These are phyloP conservation scores for Crithidia brevicula DNA, from an alignment of 208 protist species.

Conservation along the genomic window DNA sequence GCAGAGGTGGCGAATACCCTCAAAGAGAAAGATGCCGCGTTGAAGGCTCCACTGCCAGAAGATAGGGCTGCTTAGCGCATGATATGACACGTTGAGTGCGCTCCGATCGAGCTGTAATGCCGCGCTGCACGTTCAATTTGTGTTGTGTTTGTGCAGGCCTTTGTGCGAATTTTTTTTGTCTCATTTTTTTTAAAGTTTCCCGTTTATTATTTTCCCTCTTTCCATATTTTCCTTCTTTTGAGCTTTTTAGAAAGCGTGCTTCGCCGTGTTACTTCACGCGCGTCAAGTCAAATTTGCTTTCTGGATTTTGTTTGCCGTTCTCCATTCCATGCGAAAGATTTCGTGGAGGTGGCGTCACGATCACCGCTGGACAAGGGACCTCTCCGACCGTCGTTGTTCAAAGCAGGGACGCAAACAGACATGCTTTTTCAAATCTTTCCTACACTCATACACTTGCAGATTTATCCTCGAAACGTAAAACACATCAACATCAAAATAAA, in stretches of 20 bases:
- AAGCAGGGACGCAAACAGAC: no score
- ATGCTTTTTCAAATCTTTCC: no score
- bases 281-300: not conserved
- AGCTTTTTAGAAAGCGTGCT: not conserved
- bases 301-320: not conserved
- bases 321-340: no score
- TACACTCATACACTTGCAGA: no score
- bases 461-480: no score
- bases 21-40: not conserved
- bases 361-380: no score
- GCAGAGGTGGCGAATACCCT: not conserved
- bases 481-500: no score
- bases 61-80: not conserved
- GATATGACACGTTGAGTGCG: not conserved
- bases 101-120: not conserved
- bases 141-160: no score
- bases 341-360: no score
- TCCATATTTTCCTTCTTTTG: slow-evolving; percentile 22
- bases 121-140: no score
- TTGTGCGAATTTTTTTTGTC: not conserved
- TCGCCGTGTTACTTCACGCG: no score
- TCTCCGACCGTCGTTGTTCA: no score
- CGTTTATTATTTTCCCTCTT: not conserved
- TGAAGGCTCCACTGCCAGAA: not conserved
- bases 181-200: slow-evolving; percentile 1